Base-by-base conservation (phyloP, 2,329 filamentous ascomycete genomes). In the Colletotrichum destructivum region DNA sequence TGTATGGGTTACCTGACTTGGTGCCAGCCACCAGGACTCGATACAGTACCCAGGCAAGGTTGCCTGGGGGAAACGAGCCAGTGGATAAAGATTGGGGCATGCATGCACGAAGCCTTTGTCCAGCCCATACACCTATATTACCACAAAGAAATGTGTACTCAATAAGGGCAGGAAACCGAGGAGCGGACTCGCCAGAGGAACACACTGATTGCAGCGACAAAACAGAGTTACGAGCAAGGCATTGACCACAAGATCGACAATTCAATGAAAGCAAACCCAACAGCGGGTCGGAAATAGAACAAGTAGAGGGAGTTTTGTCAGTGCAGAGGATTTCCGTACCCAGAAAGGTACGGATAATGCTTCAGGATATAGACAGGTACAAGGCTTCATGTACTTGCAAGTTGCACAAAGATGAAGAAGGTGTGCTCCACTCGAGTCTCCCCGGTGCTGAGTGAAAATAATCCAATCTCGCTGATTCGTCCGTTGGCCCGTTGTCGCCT, bases 391-490 rank as follows among this genome's bases (percentile, higher is more conserved):
- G 35, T 56, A 21, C 54, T 23, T 8, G n/a, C n/a, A 56, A n/a
- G 31, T 40, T 8, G 35, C n/a, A 56, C 12, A 9, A 59, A 51
- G 40, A 9, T 49, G 62, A 64, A 56, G 54, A 70, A 62, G 49
- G 15, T 8, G 3, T 13, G 21, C 60, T 46, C 70, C 66, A 66
- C 66, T 54, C 62, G 54, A 64, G 62, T 62, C 44, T 62, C 9
- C n/a, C 51, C 23, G 59, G 56, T 68, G 69, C 63, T 68, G 68
- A 72, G 68, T 69, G 71, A 74, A 74, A 73, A 73, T 73, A 74
- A 66, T 73, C 62, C 59, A 65, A 44, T 63, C 16, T 52, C 18
- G 21, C 51, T 73, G 73, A 74, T 74, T 74, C 62, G 73, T 46
- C 65, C 51, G 57, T 55, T 74, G 73, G 73, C 54, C 73, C 73